Percentiles rank a stretch among this genome's conserved stretches.
Evolutionary conservation across 83 land plant species (phyloP).

Genomic region (Picea abies): DNA sequence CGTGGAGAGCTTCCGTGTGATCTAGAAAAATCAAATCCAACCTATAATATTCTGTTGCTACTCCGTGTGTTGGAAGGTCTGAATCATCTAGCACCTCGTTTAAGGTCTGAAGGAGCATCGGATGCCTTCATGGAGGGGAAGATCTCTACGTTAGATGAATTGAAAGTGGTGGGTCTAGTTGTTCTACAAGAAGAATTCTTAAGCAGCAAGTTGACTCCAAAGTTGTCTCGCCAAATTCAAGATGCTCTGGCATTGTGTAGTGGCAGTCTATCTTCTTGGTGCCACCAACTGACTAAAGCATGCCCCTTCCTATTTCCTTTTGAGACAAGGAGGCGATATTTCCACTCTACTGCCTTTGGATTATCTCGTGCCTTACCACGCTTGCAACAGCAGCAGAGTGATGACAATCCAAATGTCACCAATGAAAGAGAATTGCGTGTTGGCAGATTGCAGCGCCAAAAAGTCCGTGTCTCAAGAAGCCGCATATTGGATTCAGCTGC

Average conservation of each 20-base stretch:
- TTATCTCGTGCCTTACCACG: constrained; percentile 56
- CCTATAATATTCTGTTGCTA: constrained; percentile 45
- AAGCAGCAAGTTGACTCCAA: constrained; percentile 58
- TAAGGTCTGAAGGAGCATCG: constrained; percentile 50
- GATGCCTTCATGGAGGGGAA: constrained; percentile 35
- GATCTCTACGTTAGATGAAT: constrained; percentile 43
- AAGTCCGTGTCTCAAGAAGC: constrained; percentile 55
- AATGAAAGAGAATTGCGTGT: constrained; percentile 84
- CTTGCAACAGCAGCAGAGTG: constrained; percentile 53
- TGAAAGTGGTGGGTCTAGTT: constrained; percentile 19
- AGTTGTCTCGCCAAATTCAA: constrained; percentile 61
- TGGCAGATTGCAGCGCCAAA: constrained; percentile 66
- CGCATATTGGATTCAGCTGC: constrained; percentile 60
- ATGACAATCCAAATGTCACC: constrained; percentile 48
- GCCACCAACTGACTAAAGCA: constrained; percentile 47
- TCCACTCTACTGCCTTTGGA: constrained; percentile 65
- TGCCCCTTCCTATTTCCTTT: constrained; percentile 63
- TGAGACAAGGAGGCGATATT: constrained; percentile 64
- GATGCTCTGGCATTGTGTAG: constrained; percentile 60
- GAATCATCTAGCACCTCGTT: constrained; percentile 47
- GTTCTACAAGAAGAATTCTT: constrained; percentile 53
- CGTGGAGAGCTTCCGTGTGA: constrained; percentile 45
- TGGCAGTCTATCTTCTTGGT: constrained; percentile 60
- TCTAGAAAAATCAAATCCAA: constrained; percentile 47
- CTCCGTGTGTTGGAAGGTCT: constrained; percentile 49